Conservation (phyloP, 2,329 filamentous ascomycete species). For the Aspergillus sp. region DNA sequence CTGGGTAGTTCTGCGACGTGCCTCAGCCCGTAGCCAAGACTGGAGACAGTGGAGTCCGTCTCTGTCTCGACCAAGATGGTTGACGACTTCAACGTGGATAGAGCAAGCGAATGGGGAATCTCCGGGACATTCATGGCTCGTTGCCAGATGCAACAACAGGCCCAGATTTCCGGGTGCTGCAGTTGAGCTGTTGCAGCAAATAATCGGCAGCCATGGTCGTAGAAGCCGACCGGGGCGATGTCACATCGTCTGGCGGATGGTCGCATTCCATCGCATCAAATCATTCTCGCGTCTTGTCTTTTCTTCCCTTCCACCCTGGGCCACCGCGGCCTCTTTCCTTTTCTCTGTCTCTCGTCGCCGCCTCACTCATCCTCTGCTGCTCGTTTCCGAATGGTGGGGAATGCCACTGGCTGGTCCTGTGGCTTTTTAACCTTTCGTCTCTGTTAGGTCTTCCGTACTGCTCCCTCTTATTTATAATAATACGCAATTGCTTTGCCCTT, state of each 20-base stretch:
- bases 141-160: not conserved
- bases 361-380: conserved; percentile 6
- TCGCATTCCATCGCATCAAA: conserved; percentile 28
- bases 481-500: conserved; percentile 14
- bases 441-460: not conserved
- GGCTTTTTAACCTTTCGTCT: conserved; percentile 16
- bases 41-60: conserved; percentile 1
- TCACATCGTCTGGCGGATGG: conserved; percentile 38
- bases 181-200: not conserved
- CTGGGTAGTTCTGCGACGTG: not conserved
- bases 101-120: conserved; percentile 8
- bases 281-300: conserved; percentile 13
- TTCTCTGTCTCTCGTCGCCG: conserved; percentile 9
- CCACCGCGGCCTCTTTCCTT: not conserved
- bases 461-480: conserved; percentile 7
- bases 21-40: not conserved
- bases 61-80: too few species aligned
- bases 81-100: not conserved
- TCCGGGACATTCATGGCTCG: not conserved
- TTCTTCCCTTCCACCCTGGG: conserved; percentile 2
- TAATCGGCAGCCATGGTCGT: conserved; percentile 5
- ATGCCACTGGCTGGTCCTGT: conserved; percentile 27
- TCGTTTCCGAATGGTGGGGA: conserved; percentile 17
- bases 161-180: conserved; percentile 2
- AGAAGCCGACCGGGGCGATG: conserved; percentile 23